Conservation (phyloP, 2,329 filamentous ascomycete genomes). For the Niveomyces coronatus region DNA sequence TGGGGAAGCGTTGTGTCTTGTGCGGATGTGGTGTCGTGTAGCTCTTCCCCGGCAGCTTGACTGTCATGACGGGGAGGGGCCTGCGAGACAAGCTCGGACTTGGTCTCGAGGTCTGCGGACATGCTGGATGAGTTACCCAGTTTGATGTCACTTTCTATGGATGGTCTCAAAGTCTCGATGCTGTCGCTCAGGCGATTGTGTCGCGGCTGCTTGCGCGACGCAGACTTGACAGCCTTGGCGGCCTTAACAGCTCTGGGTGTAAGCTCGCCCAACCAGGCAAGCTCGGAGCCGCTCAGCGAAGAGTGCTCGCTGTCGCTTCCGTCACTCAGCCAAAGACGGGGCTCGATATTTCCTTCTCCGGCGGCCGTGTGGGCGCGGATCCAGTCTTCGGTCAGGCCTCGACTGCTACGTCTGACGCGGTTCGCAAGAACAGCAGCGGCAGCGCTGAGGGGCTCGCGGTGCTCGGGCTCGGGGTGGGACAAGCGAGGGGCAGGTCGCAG, state of each 20-base stretch:
- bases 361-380: conserved; percentile 72
- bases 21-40: background rate
- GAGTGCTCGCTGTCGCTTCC: conserved; percentile 60
- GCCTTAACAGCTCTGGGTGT: conserved; percentile 39
- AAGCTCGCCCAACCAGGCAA: conserved; percentile 41
- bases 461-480: conserved; percentile 26
- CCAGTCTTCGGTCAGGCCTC: conserved; percentile 72
- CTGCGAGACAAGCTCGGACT: conserved; percentile 15
- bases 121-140: conserved; percentile 22
- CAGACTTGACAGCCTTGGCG: conserved; percentile 13
- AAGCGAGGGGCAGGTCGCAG: conserved; percentile 44
- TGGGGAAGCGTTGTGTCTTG: conserved; percentile 4
- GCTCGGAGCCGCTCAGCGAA: conserved; percentile 59
- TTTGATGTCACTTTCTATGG: conserved; percentile 17
- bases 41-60: conserved; percentile 4
- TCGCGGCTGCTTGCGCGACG: conserved; percentile 21
- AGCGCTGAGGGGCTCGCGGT: conserved; percentile 34
- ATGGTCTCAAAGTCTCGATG: conserved; percentile 42
- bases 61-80: conserved; percentile 6
- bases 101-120: conserved; percentile 20
- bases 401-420: conserved; percentile 46
- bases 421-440: conserved; percentile 55
- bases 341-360: conserved; percentile 57
- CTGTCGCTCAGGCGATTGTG: conserved; percentile 41
- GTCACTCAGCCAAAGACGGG: conserved; percentile 76